phyloP scores from a whole-genome alignment of 768 basidiomycete species.

The Pluteus cervinus region DNA sequence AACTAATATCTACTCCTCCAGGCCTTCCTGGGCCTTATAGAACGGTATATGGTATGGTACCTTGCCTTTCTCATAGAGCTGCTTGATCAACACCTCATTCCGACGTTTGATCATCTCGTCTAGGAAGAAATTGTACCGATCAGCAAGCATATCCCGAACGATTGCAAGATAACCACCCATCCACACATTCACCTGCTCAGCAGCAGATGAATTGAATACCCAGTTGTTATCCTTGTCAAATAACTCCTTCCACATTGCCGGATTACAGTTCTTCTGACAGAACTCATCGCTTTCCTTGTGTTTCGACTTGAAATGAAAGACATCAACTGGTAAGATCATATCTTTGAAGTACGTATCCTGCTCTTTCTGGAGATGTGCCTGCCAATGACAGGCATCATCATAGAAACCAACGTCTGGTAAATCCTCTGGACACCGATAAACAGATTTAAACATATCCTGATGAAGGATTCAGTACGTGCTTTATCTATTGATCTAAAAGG shows the following conservation, averaged over 20 bases:
- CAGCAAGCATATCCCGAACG: slow-evolving; percentile 16
- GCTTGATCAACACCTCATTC: no score
- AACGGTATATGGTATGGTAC: no score
- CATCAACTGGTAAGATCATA: slow-evolving; percentile 16
- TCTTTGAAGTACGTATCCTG: slow-evolving; percentile 13
- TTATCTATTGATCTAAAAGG: slow-evolving; percentile 1
- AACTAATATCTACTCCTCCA: no score
- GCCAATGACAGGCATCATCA: slow-evolving; percentile 18
- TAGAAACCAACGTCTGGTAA: slow-evolving; percentile 16
- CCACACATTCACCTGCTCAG: slow-evolving; percentile 33
- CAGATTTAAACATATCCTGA: slow-evolving; percentile 13
- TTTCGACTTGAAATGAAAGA: slow-evolving; percentile 22
- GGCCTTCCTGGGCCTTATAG: no score
- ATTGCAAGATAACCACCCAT: slow-evolving; percentile 18
- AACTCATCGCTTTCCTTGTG: slow-evolving; percentile 16
- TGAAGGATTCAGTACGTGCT: not conserved
- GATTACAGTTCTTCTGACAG: slow-evolving; percentile 22
- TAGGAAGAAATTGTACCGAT: slow-evolving; percentile 21
- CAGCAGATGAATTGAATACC: slow-evolving; percentile 26
- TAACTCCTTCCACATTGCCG: slow-evolving; percentile 14
- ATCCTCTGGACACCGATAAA: slow-evolving; percentile 13
- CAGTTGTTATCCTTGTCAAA: slow-evolving; percentile 11
- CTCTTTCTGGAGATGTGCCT: slow-evolving; percentile 7
- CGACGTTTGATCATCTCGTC: slow-evolving; percentile 20
- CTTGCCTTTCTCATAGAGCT: no score